These are phyloP conservation scores for Ostreobium quekettii DNA, from an alignment of 139 green algal species.

Conservation along the genomic window DNA sequence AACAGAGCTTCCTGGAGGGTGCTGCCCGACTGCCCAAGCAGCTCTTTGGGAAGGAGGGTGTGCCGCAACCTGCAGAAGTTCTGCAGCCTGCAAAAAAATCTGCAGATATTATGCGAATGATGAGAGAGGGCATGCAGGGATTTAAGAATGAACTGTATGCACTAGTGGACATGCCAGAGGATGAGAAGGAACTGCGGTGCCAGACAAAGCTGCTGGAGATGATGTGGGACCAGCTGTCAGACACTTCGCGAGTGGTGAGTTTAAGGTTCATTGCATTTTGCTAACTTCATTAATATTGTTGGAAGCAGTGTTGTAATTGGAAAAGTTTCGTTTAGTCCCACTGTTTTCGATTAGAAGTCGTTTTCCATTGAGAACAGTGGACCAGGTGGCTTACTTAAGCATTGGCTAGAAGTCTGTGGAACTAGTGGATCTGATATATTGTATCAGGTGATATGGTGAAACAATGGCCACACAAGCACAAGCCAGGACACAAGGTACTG, in stretches of 20 bases:
- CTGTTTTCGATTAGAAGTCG: too few species aligned
- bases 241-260: conserved; percentile 31
- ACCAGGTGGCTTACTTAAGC: too few species aligned
- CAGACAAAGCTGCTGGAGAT: conserved; percentile 29
- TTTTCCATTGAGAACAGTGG: too few species aligned
- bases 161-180: not conserved
- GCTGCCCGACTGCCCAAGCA: conserved; percentile 57
- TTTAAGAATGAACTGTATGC: conserved; percentile 19
- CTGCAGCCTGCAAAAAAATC: conserved; percentile 45
- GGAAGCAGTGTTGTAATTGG: too few species aligned
- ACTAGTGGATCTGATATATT: too few species aligned
- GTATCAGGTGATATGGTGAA: too few species aligned
- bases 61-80: conserved; percentile 55
- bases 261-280: not conserved
- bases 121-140: conserved; percentile 52
- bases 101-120: conserved; percentile 55
- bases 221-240: conserved; percentile 41
- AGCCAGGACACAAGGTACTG: too few species aligned
- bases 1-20: conserved; percentile 57
- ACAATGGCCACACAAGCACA: too few species aligned
- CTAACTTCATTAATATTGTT: too few species aligned
- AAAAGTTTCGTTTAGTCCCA: too few species aligned
- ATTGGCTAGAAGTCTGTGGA: too few species aligned
- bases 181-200: conserved; percentile 25
- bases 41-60: conserved; percentile 50